Evolutionary conservation across 352 stramenopile species (phyloP), one percentile per base, ranked within the genome.

Genomic region (Phytopythium cucurbitacearum): DNA sequence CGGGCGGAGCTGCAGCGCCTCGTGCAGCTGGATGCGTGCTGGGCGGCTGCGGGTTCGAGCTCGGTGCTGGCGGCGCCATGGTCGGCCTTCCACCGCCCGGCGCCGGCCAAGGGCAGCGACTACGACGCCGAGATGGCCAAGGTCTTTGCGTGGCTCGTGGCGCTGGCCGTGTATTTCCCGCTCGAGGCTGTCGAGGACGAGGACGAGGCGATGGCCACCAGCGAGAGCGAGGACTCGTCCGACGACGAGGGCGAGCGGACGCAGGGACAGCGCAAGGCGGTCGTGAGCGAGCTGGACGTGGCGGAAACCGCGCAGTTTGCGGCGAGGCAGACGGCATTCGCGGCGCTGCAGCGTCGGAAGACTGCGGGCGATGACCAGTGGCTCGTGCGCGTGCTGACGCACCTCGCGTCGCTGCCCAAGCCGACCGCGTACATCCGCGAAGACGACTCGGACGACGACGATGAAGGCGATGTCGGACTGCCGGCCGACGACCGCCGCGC

Each of bases 31-130:
- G 75, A 85, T 44, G 43, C 60, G 0, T 49, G 7, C 7, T 36
- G 49, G 36, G 52, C 13, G 8, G n/a, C 48, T 5, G 33, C n/a
- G 0, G 34, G 33, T 10, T 10, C 16, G n/a, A 12, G 10, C 3
- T 34, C 37, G 7, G 35, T 44, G 33, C 53, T 77, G 39, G 15
- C 58, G 0, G 34, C 70, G 13, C 67, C 69, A 0, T 86, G 74
- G 77, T 80, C 75, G 13, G 51, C 60, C 45, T 89, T 86, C 68
- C 86, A 80, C 56, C 67, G 64, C 15, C 75, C 75, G 12, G 52
- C 60, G 34, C 59, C 69, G 33, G 69, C 53, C 49, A 62, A 70
- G 36, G 16, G 60, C 33, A 50, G 77, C 28, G 54, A 65, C 48
- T 76, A 73, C 37, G 61, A 76, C 13, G 57, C 60, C 3, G 75